Evolutionary conservation across 345 rosid genomes (phyloP), one percentile per base, ranked within the genome.

Genomic region (Xanthoceras sorbifolium): DNA sequence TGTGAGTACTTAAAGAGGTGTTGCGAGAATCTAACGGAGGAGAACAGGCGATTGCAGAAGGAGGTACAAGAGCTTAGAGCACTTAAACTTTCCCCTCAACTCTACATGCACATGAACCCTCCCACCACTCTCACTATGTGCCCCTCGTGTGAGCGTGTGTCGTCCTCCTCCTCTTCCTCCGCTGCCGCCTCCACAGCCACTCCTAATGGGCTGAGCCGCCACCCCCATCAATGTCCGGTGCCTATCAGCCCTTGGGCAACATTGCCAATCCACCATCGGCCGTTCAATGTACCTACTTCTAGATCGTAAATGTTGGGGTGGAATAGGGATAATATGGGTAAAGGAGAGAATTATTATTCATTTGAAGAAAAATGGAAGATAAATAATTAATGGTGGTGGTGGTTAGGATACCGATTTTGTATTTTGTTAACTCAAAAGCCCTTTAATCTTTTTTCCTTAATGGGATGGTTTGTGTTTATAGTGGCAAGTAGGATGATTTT

Each of bases 111-210:
- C 54, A 88, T 93, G 92, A 90, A 86, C 65, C 98, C 98, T 68
- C 98, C 97, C 20, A 93, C 98, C 2, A 93, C 97, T 10, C 92
- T 92, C 73, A 90, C 94, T 4, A 89, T 91, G 98, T 93, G 98
- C 46, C 97, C 98, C 32, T 93, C 98, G 0, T 92, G 97, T 22
- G 92, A 93, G 76, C 92, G 91, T 15, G 95, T 89, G 8, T 75
- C 94, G 0, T 81, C 91, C 0, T 79, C 89, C 0, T 69, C 91
- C 0, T 70, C 89, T 6, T 36, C 86, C 0, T 4, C 87, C 3
- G 71, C 84, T 2, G 77, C 84, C 0, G 5, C 78, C 2, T 77
- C 90, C 14, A 63, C 77, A 50, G 17, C 70, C 52, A 71, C 78
- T 71, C 80, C 73, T 9, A 14, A 66, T 11, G 68, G 42, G 6